Evolutionary conservation across 1,284 basidiomycete species (phyloP), one percentile per base, ranked within the genome.

Genomic region (Irpex sp.): DNA sequence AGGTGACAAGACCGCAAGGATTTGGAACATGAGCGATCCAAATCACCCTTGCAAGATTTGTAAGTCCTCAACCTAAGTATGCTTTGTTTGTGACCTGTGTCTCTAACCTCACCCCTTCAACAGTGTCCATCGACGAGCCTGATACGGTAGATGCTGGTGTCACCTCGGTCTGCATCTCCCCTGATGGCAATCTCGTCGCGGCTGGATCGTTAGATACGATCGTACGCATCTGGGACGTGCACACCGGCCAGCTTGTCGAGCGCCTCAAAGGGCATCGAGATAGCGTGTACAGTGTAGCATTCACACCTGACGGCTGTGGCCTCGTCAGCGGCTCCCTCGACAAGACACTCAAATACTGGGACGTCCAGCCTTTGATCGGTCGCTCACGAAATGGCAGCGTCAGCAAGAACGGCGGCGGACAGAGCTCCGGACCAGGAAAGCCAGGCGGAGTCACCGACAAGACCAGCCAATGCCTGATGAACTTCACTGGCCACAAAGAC

Each of bases 1-100:
- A 1, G 92, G 92, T 11, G 93, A 95, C 79, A 89, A 89, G 76
- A 92, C 91, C 1, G 91, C 91, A 11, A 81, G 91, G 59, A 87
- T 94, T 64, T 95, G 93, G 93, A 88, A 93, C 74, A 86, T 93
- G 77, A 78, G 82, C 59, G 88, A 88, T 65, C 82, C 81, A 51
- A 82, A 81, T 21, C 54, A 56, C 19, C 69, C 73, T 34, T 81
- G 80, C 72, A 78, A 76, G 66, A 69, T 75, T 19, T 66, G 73
- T 74, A 55, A 59, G 73, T 71, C 31, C 17, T 1, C 11, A 55
- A 7, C 34, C 21, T 3, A 17, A 44, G n/a, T 26, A 3, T 3
- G 9, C 7, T 26, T 36, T 21, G 11, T 34, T 9, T 5, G 34
- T 26, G 5, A 2, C 49, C 7, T 11, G 17, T 6, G 34, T 15